Evolutionary conservation across 129 eudicot genomes (phyloP).

Genomic region (Oenanthe sinensis): DNA sequence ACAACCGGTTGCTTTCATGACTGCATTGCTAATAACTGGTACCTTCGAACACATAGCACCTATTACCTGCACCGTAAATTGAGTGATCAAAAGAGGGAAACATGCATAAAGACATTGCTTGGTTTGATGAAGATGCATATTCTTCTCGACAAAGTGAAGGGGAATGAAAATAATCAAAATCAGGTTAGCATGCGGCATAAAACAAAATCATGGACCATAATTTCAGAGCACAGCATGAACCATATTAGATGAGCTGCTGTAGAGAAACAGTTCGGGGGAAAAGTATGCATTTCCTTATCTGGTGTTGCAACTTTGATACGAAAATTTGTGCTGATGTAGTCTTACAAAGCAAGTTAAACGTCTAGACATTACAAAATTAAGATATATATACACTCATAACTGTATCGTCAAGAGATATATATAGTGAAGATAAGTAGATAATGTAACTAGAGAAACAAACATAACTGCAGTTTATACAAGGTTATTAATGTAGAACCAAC

Average conservation of each 20-base stretch:
- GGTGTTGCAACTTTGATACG: not conserved
- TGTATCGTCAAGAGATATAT: not conserved
- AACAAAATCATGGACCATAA: not conserved
- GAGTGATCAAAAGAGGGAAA: not conserved
- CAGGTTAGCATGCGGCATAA: not conserved
- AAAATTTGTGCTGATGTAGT: too few relatives aligned
- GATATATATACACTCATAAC: not conserved
- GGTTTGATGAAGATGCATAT: not conserved
- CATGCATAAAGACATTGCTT: not conserved
- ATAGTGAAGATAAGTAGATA: not conserved
- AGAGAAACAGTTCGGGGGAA: not conserved
- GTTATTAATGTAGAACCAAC: too few relatives aligned
- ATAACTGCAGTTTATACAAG: not conserved
- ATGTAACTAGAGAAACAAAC: not conserved
- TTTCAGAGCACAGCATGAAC: not conserved
- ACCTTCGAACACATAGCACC: constrained; percentile 92
- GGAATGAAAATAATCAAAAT: not conserved
- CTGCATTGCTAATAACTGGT: constrained; percentile 85
- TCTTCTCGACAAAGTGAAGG: not conserved
- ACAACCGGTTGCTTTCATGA: constrained; percentile 81
- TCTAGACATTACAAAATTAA: not conserved
- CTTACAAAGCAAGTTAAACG: too few relatives aligned
- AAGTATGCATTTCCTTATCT: not conserved
- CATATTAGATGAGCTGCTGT: not conserved
- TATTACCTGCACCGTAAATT: constrained; percentile 49